phyloP scores from a whole-genome alignment of 768 basidiomycete genomes.

The Tylopilus cervinicoccineus region DNA sequence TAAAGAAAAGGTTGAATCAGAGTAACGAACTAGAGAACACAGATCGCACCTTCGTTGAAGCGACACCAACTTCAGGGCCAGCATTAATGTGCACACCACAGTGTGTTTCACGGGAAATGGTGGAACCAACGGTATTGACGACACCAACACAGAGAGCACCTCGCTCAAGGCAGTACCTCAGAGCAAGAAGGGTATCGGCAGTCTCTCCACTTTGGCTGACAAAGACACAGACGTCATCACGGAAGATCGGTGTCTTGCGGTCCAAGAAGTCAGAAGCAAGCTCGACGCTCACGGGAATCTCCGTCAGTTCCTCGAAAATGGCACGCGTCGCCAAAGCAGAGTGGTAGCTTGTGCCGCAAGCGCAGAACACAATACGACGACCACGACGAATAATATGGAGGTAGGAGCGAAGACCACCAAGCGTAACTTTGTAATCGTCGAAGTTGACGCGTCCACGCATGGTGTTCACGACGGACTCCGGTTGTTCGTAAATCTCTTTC shows the following conservation, averaged over 20 bases:
- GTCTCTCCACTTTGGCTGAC: constrained; percentile 98
- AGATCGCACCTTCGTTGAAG: constrained; percentile 80
- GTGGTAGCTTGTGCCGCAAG: constrained; percentile 99
- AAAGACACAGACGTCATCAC: constrained; percentile 96
- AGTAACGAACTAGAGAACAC: not conserved
- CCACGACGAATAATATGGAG: constrained; percentile 94
- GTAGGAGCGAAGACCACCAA: constrained; percentile 94
- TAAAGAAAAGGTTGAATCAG: not conserved
- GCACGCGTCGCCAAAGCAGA: constrained; percentile 94
- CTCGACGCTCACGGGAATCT: constrained; percentile 97
- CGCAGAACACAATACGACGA: constrained; percentile 91
- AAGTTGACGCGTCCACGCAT: constrained; percentile 99
- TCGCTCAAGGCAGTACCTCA: constrained; percentile 95
- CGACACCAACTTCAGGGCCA: constrained; percentile 98
- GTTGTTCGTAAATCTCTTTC: constrained; percentile 99
- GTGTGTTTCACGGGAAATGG: constrained; percentile 96
- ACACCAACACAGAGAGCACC: constrained; percentile 97
- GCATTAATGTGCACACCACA: constrained; percentile 99
- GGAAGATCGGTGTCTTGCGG: constrained; percentile 98
- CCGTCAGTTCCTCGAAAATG: constrained; percentile 98
- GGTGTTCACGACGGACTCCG: constrained; percentile 99
- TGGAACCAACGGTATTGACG: constrained; percentile 98
- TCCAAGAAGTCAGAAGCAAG: constrained; percentile 98
- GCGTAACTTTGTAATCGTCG: constrained; percentile 83
- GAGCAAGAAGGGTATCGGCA: constrained; percentile 93